Conservation (phyloP, 768 basidiomycete genomes). For the Termitomyces eurrhizus region DNA sequence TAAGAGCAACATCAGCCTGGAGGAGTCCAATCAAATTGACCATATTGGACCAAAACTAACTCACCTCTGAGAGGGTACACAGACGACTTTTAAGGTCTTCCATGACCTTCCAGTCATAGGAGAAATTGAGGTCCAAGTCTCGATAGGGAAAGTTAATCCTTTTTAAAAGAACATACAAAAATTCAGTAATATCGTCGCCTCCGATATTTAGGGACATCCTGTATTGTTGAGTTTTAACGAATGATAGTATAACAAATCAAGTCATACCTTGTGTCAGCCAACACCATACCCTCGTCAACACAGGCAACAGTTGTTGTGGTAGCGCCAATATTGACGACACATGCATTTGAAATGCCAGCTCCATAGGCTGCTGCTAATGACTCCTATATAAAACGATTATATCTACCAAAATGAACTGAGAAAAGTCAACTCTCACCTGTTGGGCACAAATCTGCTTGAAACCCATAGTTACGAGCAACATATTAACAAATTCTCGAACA, state of each 20-base stretch:
- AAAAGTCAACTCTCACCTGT: conserved; percentile 51
- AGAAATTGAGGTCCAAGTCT: conserved; percentile 69
- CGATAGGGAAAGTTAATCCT: conserved; percentile 87
- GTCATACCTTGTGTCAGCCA: conserved; percentile 81
- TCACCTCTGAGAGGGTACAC: conserved; percentile 86
- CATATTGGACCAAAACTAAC: conserved; percentile 17
- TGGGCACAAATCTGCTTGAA: conserved; percentile 93
- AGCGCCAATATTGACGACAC: conserved; percentile 94
- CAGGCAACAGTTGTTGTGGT: conserved; percentile 81
- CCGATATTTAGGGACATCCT: conserved; percentile 85
- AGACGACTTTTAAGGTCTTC: conserved; percentile 85
- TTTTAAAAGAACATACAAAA: conserved; percentile 73
- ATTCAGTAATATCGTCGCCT: conserved; percentile 93
- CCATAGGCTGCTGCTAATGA: conserved; percentile 92
- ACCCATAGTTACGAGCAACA: conserved; percentile 75
- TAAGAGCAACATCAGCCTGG: conserved; percentile 86
- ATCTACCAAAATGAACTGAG: neutral
- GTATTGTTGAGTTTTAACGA: conserved; percentile 4
- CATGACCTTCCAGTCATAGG: conserved; percentile 88
- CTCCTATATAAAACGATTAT: conserved; percentile 49
- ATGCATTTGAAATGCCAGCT: conserved; percentile 91
- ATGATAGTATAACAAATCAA: neutral
- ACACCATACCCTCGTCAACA: conserved; percentile 89
- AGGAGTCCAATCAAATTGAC: conserved; percentile 1
- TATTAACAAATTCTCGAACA: conserved; percentile 69